phyloP scores from a whole-genome alignment of 202 grass and related monocot species.

The Alloteropsis angusta region DNA sequence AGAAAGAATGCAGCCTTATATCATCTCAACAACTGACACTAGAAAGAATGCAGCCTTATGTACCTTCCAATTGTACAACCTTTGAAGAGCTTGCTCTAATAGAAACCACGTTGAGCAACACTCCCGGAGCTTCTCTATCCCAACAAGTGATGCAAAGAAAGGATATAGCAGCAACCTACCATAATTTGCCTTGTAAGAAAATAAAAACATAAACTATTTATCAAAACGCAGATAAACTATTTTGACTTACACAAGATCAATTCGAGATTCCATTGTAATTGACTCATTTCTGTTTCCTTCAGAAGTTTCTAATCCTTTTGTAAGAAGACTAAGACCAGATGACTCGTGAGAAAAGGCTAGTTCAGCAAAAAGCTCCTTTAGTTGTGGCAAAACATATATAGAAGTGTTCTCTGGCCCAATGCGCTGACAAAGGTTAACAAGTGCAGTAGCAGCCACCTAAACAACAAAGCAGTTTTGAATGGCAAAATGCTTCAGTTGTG shows the following conservation, averaged over 20 bases:
- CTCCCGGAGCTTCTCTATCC: slow-evolving; percentile 78
- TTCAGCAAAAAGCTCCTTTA: slow-evolving; percentile 83
- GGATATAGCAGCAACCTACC: slow-evolving; percentile 76
- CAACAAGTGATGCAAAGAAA: slow-evolving; percentile 75
- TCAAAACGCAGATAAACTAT: background rate
- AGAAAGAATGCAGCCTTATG: background rate
- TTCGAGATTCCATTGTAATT: slow-evolving; percentile 61
- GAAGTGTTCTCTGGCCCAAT: slow-evolving; percentile 66
- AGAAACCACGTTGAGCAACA: slow-evolving; percentile 91
- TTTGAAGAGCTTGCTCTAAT: slow-evolving; percentile 82
- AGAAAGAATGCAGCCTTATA: background rate
- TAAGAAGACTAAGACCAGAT: slow-evolving; percentile 31
- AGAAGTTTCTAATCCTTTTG: slow-evolving; percentile 40
- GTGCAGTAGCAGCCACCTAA: slow-evolving; percentile 62
- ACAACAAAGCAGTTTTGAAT: slow-evolving; percentile 23
- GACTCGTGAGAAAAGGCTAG: slow-evolving; percentile 58
- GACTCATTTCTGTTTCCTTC: slow-evolving; percentile 36
- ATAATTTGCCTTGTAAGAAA: slow-evolving; percentile 27
- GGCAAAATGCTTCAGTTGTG: background rate
- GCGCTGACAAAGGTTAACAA: slow-evolving; percentile 66
- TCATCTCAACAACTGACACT: background rate
- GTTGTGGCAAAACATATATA: slow-evolving; percentile 60
- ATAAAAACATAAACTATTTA: slow-evolving; percentile 8
- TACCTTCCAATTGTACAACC: slow-evolving; percentile 86
- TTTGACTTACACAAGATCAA: slow-evolving; percentile 73